Evolutionary conservation across 352 stramenopile species (phyloP).

Genomic region (Pelagophyceae sp.): DNA sequence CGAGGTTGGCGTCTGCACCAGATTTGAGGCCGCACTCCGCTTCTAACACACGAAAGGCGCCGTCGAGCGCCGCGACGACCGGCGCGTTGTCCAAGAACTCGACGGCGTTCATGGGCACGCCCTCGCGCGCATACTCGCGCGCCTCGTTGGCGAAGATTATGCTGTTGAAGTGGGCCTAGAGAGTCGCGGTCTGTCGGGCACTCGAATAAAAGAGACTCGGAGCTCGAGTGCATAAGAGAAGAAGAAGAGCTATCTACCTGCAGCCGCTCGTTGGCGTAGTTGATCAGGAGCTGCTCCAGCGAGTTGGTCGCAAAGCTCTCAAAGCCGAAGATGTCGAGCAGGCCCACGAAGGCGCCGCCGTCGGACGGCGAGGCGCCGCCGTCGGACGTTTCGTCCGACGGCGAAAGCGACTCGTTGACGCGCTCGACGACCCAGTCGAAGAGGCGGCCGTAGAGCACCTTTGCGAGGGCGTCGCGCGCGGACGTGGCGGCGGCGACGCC

Average conservation of each 20-base stretch:
- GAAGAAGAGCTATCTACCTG: too few relatives aligned
- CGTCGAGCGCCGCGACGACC: conserved; percentile 40
- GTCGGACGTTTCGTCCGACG: conserved; percentile 19
- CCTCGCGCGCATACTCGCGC: conserved; percentile 44
- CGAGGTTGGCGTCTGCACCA: conserved; percentile 38
- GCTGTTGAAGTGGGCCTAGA: conserved; percentile 31
- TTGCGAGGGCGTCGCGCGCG: conserved; percentile 73
- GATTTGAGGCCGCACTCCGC: conserved; percentile 52
- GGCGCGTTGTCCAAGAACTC: conserved; percentile 42
- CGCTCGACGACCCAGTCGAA: conserved; percentile 80
- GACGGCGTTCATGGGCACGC: conserved; percentile 41
- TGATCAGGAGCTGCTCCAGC: conserved; percentile 70
- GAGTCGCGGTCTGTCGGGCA: too few relatives aligned
- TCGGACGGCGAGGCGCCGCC: background rate
- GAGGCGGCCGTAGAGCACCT: conserved; percentile 80
- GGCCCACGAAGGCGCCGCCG: conserved; percentile 52
- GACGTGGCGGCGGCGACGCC: conserved; percentile 47
- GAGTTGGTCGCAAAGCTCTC: conserved; percentile 79
- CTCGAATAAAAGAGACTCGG: too few relatives aligned
- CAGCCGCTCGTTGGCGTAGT: conserved; percentile 71
- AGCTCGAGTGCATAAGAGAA: too few relatives aligned
- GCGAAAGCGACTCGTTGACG: conserved; percentile 64
- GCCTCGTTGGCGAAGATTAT: conserved; percentile 57
- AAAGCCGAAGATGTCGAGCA: conserved; percentile 83
- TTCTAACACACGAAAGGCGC: conserved; percentile 52